Evolutionary conservation across 2,329 filamentous ascomycete species (phyloP).

Genomic region (Knoxdaviesia proteae): DNA sequence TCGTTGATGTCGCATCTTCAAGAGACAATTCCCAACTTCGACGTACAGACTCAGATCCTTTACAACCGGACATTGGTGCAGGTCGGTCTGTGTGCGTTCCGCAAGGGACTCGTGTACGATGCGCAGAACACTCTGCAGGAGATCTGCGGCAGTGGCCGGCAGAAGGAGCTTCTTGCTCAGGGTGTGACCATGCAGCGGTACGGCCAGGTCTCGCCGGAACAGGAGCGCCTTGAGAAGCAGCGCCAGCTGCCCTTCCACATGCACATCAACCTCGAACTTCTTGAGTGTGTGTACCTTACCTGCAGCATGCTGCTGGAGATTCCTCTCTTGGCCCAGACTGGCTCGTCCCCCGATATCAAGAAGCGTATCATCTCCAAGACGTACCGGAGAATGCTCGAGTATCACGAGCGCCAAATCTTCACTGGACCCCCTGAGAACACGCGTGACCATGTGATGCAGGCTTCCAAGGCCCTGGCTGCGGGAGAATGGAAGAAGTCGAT

Average conservation of each 20-base stretch:
- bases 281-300: constrained; percentile 95
- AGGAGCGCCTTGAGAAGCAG: constrained; percentile 92
- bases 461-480: constrained; percentile 84
- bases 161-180: constrained; percentile 94
- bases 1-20: constrained; percentile 99
- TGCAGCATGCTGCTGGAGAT: constrained; percentile 99
- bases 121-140: constrained; percentile 95
- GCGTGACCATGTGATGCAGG: constrained; percentile 97
- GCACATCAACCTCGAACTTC: constrained; percentile 97
- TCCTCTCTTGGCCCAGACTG: constrained; percentile 85
- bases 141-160: constrained; percentile 89
- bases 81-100: constrained; percentile 95
- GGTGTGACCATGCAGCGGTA: constrained; percentile 97
- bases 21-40: constrained; percentile 91
- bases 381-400: constrained; percentile 96
- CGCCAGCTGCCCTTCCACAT: constrained; percentile 98
- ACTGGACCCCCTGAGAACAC: constrained; percentile 97
- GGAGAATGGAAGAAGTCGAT: constrained; percentile 98
- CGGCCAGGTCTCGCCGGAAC: constrained; percentile 87
- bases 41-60: constrained; percentile 90
- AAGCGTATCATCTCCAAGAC: constrained; percentile 98
- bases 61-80: constrained; percentile 97
- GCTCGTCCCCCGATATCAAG: constrained; percentile 88
- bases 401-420: constrained; percentile 98
- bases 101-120: constrained; percentile 88